Conservation (phyloP, 306 rosid species). For the Luffa acutangula region DNA sequence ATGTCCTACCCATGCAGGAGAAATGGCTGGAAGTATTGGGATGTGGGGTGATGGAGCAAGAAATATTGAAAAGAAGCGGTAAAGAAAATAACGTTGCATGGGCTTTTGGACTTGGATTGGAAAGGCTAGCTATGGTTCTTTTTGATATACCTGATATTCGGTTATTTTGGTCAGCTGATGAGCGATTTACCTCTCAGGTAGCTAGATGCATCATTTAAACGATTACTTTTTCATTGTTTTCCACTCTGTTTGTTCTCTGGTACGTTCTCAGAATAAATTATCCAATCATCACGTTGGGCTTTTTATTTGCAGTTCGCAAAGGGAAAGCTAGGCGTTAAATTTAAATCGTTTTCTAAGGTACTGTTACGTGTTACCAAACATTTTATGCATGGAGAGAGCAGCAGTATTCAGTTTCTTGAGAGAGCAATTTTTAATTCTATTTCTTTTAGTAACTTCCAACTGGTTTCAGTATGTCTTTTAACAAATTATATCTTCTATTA, state of each 20-base stretch:
- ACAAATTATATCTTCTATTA: background rate
- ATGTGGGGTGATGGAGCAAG: slow-evolving; percentile 96
- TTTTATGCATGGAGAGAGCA: background rate
- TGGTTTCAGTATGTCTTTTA: background rate
- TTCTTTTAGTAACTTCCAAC: background rate
- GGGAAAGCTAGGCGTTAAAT: slow-evolving; percentile 71
- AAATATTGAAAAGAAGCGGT: slow-evolving; percentile 73
- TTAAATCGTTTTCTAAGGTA: slow-evolving; percentile 95
- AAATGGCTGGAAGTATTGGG: slow-evolving; percentile 97
- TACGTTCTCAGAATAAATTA: slow-evolving; percentile 11
- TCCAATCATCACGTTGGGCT: background rate
- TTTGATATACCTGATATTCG: slow-evolving; percentile 97
- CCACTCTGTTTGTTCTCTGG: background rate
- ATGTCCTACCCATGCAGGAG: slow-evolving; percentile 33
- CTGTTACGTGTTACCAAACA: background rate
- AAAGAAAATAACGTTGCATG: slow-evolving; percentile 74
- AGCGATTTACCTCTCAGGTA: slow-evolving; percentile 96
- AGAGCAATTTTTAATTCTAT: background rate
- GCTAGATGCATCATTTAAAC: slow-evolving; percentile 13
- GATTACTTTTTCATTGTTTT: slow-evolving; percentile 2
- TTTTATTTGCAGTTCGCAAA: slow-evolving; percentile 60
- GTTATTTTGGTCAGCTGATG: slow-evolving; percentile 85
- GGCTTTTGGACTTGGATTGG: slow-evolving; percentile 98
- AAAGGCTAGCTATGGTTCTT: slow-evolving; percentile 95
- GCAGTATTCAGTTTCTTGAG: background rate